Evolutionary conservation across 2,329 filamentous ascomycete species (phyloP), one percentile per base, ranked within the genome.

Genomic region (Cladosporium sp.): DNA sequence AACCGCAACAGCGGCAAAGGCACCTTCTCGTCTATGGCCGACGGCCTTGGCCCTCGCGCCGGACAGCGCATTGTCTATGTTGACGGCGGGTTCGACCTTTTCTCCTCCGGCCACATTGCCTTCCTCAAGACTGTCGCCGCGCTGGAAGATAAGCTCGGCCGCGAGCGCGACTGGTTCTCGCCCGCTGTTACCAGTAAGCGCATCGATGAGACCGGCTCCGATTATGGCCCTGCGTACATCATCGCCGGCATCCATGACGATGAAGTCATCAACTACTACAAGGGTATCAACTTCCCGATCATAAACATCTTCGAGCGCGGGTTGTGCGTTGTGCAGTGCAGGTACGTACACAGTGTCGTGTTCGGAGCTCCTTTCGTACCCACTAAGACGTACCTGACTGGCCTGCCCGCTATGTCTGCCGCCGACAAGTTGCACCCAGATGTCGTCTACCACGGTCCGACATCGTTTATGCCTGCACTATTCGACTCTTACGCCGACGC

Each of bases 271-370:
- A 99, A 99, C 71, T 77, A 86, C 62, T 95, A 90, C 87, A 97
- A 97, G 72, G 92, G 93, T 30, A 80, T 96, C 62, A 99, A 99
- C 73, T 99, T 96, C 67, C 93, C 93, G 22, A 97, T 99, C 73
- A 99, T 99, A 93, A 99, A 97, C 74, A 91, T 96, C 51, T 96
- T 92, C 63, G 93, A 99, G 75, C 86, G 93, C 37, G 91, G 91
- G 1, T 82, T 99, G 18, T 99, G 93, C 67, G 92, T 97, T 22
- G 75, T 97, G 56, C 93, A 99, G 66, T 99, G 93, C 76, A 86
- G 86, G 85, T 95, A 95, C 71, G 80, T 97, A 63, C 81, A 95
- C 67, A 84, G 88, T 32, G 84, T 95, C 50, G 76, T 97, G 55
- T 95, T 99, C 64, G 88, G 88, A 30, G 89, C 93, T 0, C 93